Evolutionary conservation across 2,329 filamentous ascomycete genomes (phyloP), one percentile per base, ranked within the genome.

Genomic region (Talaromyces piceae): DNA sequence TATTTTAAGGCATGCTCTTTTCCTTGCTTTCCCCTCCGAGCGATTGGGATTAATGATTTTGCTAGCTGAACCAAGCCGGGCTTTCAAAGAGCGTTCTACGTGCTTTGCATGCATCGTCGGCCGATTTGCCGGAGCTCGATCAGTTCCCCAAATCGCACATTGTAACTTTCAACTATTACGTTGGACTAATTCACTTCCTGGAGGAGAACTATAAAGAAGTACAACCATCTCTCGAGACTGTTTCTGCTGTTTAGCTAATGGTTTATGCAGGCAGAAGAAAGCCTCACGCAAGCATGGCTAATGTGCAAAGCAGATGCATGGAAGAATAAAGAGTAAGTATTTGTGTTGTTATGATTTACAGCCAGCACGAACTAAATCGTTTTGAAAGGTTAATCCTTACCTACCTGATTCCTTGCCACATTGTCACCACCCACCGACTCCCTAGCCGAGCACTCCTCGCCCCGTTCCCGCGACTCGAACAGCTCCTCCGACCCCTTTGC

Each of bases 161-260:
- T 56, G 91, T 96, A 37, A 96, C 91, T 0, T 98, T 95, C 73
- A 91, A 90, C 64, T 98, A 96, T 71, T 97, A 96, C 65, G 82
- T 91, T 58, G 93, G 93, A 9, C 88, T 98, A 4, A 80, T 98
- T n/a, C 80, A 84, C 52, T 98, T 98, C 65, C 71, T 98, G 4
- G 91, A 97, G 56, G 94, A 98, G 66, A 89, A 96, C 63, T 98
- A 98, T 62, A 74, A 78, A 2, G 80, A 87, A 73, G 87, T 88
- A 63, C 41, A 70, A 12, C 39, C n/a, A 18, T 16, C 54, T n/a
- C 7, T 30, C 27, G 7, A 46, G 18, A 8, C 18, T 16, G 5
- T 11, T 22, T n/a, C 6, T 4, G 27, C 13, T 5, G 11, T n/a
- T 9, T 11, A 31, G 20, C 37, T 50, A 30, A 53, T 11, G 12